phyloP scores from a whole-genome alignment of 495 filamentous ascomycete genomes.

The Rostrohypoxylon terebratum region DNA sequence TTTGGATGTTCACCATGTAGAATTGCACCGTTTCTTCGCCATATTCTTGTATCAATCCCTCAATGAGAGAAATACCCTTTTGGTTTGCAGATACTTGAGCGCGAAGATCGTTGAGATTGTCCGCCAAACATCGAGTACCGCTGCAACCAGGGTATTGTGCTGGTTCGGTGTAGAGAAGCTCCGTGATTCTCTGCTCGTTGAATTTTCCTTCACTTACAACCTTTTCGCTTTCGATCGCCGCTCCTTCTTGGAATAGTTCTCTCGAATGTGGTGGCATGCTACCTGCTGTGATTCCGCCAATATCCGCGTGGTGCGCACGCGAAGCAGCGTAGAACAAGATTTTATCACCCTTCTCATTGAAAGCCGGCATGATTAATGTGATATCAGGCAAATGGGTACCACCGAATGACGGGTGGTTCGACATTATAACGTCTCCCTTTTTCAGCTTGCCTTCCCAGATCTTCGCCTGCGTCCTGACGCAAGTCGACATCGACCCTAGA shows the following conservation, averaged over 20 bases:
- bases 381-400: conserved; percentile 88
- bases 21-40: conserved; percentile 91
- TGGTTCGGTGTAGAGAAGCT: conserved; percentile 85
- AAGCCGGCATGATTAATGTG: conserved; percentile 93
- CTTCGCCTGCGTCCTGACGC: conserved; percentile 89
- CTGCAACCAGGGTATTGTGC: conserved; percentile 87
- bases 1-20: conserved; percentile 95
- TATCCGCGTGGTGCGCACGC: conserved; percentile 95
- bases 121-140: conserved; percentile 88
- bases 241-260: conserved; percentile 94
- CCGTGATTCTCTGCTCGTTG: conserved; percentile 85
- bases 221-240: conserved; percentile 93
- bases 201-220: conserved; percentile 91
- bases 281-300: conserved; percentile 94
- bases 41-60: conserved; percentile 86
- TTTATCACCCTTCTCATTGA: conserved; percentile 76
- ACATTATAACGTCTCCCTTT: conserved; percentile 92
- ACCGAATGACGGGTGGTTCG: conserved; percentile 95
- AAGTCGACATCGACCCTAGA: conserved; percentile 92
- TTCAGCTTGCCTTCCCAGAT: conserved; percentile 93
- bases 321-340: conserved; percentile 98
- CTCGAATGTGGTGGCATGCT: conserved; percentile 97
- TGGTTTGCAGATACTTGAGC: conserved; percentile 97
- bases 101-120: conserved; percentile 96
- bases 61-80: conserved; percentile 93